Conservation (phyloP, 257 asterid species). For the Thymus mandschuricus region DNA sequence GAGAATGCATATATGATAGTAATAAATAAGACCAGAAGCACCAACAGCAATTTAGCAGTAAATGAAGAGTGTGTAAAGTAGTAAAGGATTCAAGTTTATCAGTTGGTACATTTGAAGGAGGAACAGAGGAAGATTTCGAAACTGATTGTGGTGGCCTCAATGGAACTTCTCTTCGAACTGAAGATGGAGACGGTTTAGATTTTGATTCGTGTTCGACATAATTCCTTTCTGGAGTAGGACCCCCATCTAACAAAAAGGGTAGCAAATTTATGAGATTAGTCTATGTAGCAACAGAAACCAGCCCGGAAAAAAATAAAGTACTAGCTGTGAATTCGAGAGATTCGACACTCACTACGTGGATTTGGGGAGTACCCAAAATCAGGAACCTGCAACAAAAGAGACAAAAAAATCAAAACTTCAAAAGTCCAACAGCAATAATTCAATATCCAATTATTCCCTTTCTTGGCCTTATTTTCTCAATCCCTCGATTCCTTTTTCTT, state of each 20-base stretch:
- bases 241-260: constrained; percentile 60
- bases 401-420: constrained; percentile 33
- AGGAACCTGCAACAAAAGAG: constrained; percentile 54
- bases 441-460: constrained; percentile 11
- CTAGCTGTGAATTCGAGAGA: constrained; percentile 23
- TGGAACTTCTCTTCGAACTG: constrained; percentile 59
- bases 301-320: not conserved
- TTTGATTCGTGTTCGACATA: constrained; percentile 61
- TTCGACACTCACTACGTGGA: constrained; percentile 66
- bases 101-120: constrained; percentile 68
- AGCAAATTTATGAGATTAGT: constrained; percentile 9
- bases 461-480: constrained; percentile 2
- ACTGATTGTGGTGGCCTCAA: constrained; percentile 70
- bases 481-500: not conserved
- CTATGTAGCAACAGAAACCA: not conserved
- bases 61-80: not conserved
- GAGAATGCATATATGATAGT: not conserved
- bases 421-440: constrained; percentile 25
- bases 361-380: constrained; percentile 83
- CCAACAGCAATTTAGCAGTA: not conserved
- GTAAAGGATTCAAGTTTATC: constrained; percentile 29
- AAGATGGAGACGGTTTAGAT: constrained; percentile 59
- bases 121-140: constrained; percentile 68
- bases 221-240: constrained; percentile 72
- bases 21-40: constrained; percentile 8